Evolutionary conservation across 495 filamentous ascomycete species (phyloP), one percentile per base, ranked within the genome.

Genomic region (Xylaria palmicola): DNA sequence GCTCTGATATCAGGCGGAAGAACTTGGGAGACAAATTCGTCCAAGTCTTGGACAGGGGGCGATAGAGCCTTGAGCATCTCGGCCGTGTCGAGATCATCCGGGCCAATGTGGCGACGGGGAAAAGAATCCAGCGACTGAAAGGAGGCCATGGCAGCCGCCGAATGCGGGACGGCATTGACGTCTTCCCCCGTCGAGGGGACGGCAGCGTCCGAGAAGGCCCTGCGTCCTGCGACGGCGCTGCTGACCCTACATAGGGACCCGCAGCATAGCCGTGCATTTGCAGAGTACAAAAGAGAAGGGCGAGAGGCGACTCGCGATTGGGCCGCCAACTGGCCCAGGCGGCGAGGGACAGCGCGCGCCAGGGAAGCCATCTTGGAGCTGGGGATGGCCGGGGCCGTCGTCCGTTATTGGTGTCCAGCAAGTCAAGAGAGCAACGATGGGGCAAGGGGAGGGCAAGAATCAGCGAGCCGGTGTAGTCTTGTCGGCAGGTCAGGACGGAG

Each of bases 11-110:
- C 86, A 17, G 80, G 73, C 0, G 94, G 94, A 0, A 98, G 80
- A 20, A 97, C 94, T 76, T 96, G 84, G 70, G 83, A 79, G 51
- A 98, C 87, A 71, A 98, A 97, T n/a, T 91, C 83, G 61, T 98
- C 92, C 54, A 98, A 72, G 22, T 81, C 85, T 17, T 81, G 72
- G 27, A 79, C 86, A 0, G 92, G 90, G 3, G 92, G 93, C 53
- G 91, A 86, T 7, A 98, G 81, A 3, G 82, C 82, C 44, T 86
- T 82, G 36, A 98, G 85, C 94, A 98, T 98, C 66, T 88, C 76
- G 63, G 86, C 72, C 0, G 85, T 85, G 48, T 88, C 88, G 34
- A 80, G 77, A 20, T 87, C 80, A 45, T 88, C 86, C n/a, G 94
- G 94, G 3, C 94, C 94, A 76, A 98, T 96, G 70, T 98, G 94